These are phyloP conservation scores for Akebia trifoliata DNA, from an alignment of 164 flowering plant genomes.

Conservation along the genomic window DNA sequence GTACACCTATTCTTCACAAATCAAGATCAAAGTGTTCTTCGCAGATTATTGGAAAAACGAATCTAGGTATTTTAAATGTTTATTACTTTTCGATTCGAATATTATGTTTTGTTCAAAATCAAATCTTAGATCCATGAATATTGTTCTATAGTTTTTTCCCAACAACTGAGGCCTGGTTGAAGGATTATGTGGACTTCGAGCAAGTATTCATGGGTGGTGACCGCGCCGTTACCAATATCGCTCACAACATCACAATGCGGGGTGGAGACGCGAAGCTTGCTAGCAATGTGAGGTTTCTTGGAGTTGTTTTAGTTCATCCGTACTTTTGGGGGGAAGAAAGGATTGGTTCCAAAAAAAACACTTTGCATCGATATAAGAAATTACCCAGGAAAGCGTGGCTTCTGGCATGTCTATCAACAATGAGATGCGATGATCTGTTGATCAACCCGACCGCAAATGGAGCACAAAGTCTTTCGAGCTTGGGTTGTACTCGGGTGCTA, in stretches of 20 bases:
- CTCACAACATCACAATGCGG: conserved; percentile 26
- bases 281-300: conserved; percentile 12
- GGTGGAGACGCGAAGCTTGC: conserved; percentile 4
- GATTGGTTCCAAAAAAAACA: not conserved
- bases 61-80: too few species aligned
- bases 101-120: too few species aligned
- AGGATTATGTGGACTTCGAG: conserved; percentile 17
- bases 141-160: too few species aligned
- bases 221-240: conserved; percentile 37
- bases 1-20: too few species aligned
- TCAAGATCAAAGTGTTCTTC: too few species aligned
- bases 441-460: conserved; percentile 48
- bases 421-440: conserved; percentile 40
- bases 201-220: conserved; percentile 36
- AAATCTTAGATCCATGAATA: too few species aligned
- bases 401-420: conserved; percentile 33
- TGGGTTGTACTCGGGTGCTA: conserved; percentile 38
- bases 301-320: conserved; percentile 29
- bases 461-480: conserved; percentile 23
- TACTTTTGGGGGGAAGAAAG: conserved; percentile 25
- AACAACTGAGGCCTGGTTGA: conserved; percentile 36
- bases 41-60: too few species aligned
- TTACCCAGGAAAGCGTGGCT: too few species aligned
- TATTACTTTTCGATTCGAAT: too few species aligned
- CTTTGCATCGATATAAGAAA: too few species aligned